Evolutionary conservation across 768 basidiomycete genomes (phyloP).

Genomic region (Collybiopsis confluens): DNA sequence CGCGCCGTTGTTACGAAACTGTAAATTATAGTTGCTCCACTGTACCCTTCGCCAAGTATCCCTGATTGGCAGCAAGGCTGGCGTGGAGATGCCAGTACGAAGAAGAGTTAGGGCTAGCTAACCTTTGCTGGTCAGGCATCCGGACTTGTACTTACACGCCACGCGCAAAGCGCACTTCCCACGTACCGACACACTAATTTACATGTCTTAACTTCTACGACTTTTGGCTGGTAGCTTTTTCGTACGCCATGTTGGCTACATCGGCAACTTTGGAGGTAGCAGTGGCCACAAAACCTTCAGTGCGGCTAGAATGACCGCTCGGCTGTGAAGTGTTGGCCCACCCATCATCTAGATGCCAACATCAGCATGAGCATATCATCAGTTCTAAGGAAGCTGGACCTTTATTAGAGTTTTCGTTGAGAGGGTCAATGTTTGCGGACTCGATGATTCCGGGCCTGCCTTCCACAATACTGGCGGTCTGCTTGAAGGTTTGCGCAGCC

Average conservation of each 20-base stretch:
- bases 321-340: conserved; percentile 31
- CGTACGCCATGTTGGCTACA: conserved; percentile 34
- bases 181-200: no score
- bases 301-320: neutral
- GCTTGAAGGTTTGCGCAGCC: conserved; percentile 34
- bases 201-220: no score
- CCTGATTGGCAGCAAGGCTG: no score
- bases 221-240: conserved; percentile 28
- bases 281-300: conserved; percentile 14
- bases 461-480: conserved; percentile 47
- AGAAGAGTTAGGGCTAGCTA: conserved; percentile 14
- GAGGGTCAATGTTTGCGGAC: conserved; percentile 46
- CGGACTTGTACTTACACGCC: no score
- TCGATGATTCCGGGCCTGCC: conserved; percentile 55
- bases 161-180: no score
- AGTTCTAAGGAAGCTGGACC: conserved; percentile 18
- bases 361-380: neutral
- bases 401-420: conserved; percentile 41
- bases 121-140: neutral
- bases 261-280: conserved; percentile 27
- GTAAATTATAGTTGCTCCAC: no score
- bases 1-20: no score
- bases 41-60: no score
- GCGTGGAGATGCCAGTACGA: no score
- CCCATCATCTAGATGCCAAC: conserved; percentile 29